Conservation (phyloP, 805 yeast species). For the Huiozyma naganishii region DNA sequence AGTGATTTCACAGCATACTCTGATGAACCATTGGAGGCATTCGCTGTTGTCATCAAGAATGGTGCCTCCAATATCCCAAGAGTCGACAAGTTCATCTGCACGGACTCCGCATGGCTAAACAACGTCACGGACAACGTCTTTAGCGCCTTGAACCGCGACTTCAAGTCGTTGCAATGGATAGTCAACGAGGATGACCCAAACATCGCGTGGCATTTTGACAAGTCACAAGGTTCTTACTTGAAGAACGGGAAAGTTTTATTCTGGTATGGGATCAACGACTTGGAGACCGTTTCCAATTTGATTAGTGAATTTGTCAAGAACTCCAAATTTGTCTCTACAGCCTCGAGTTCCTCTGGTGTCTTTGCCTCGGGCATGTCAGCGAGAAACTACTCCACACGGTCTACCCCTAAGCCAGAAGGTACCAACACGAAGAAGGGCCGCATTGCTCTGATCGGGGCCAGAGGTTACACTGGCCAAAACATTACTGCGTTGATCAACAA, state of each 20-base stretch:
- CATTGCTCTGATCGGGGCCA: constrained; percentile 94
- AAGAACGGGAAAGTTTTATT: constrained; percentile 82
- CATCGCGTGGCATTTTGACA: constrained; percentile 81
- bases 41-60: constrained; percentile 66
- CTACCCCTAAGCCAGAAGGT: constrained; percentile 56
- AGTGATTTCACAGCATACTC: constrained; percentile 67
- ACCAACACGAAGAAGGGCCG: constrained; percentile 50
- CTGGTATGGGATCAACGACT: constrained; percentile 81
- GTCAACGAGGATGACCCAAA: constrained; percentile 86
- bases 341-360: constrained; percentile 29
- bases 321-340: constrained; percentile 24
- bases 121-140: constrained; percentile 94
- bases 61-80: constrained; percentile 40
- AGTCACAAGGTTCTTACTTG: constrained; percentile 88
- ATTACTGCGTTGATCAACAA: constrained; percentile 74
- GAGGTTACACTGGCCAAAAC: constrained; percentile 96
- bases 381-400: constrained; percentile 41
- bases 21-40: constrained; percentile 91
- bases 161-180: constrained; percentile 69
- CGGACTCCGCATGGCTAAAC: constrained; percentile 92
- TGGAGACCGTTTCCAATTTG: constrained; percentile 50
- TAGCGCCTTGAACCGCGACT: constrained; percentile 68
- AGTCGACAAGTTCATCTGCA: constrained; percentile 76
- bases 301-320: constrained; percentile 42
- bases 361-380: constrained; percentile 38